Percentiles rank a stretch among this genome's conserved stretches.
phyloP scores from a whole-genome alignment of 129 eudicot species.

The Pittosporum tobira region DNA sequence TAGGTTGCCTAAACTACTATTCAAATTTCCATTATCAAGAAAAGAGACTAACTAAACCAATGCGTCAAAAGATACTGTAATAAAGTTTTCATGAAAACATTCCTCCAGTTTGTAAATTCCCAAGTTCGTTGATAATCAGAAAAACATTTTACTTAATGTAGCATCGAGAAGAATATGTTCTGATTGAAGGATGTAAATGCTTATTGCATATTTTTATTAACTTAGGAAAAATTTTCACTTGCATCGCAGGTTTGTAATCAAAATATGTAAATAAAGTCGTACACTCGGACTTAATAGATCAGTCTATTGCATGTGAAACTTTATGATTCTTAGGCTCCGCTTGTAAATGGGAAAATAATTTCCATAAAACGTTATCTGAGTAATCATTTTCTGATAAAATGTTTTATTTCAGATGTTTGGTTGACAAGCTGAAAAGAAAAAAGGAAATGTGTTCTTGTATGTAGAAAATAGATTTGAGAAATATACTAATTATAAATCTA shows the following conservation, averaged over 20 bases:
- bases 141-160: no score
- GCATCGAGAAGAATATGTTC: neutral
- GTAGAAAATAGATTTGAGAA: no score
- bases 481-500: no score
- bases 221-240: neutral
- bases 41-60: neutral
- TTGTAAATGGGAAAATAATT: no score
- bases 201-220: neutral
- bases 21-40: neutral
- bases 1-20: slow-evolving; percentile 1
- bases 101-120: neutral
- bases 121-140: neutral
- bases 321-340: neutral
- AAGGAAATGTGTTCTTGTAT: no score
- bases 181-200: neutral
- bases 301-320: neutral
- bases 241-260: neutral
- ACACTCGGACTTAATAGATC: neutral
- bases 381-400: no score
- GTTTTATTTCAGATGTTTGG: no score
- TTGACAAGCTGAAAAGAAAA: no score
- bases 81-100: no score
- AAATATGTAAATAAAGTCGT: neutral
- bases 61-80: neutral
- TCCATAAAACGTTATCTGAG: no score